Base-by-base conservation (phyloP, 805 yeast genomes). In the Sugiyamaella chiloensis region DNA sequence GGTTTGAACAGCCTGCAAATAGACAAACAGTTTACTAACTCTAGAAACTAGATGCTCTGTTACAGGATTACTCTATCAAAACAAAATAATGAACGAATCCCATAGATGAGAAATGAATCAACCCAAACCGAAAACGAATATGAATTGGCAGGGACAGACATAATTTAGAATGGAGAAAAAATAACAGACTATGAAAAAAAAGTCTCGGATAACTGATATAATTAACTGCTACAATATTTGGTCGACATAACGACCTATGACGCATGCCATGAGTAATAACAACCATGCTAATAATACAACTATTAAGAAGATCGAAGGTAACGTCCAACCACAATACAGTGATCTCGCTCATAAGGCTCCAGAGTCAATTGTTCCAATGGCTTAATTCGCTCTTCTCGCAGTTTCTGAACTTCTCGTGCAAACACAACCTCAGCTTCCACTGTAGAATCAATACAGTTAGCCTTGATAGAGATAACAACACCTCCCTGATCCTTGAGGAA, bases 291-390 rank as follows among this genome's bases (percentile, higher is more conserved):
- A n/a, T n/a, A 17, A 6, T 29, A 4, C 29, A 19, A 11, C 12
- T 5, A 12, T 50, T 57, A 57, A 21, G 53, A 47, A 45, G 91
- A 80, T 83, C 99, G 87, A 80, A 85, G 77, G 79, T 93, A 93
- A 73, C 85, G 82, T 69, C 98, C 99, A 66, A 93, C 88, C 62
- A 93, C 99, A 67, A 93, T 87, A 85, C 98, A 91, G 78, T 93
- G 99, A 69, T 93, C 99, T 80, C 99, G 88, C 81, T 93, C 99
- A 75, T 93, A 93, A 71, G 99, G 99, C 79, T 91, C 99, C 72
- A 93, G 81, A 47, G 99, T 93, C 73, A 93, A 82, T 79, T 93
- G 99, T 76, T 93, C 99, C 66, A 90, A 76, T 56, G 99, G 99
- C 77, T 93, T 93, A 72, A 93, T 87, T 73, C 96, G 85, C 79